Base-by-base conservation (phyloP, 305 asterid species). In the Striga hermonthica region DNA sequence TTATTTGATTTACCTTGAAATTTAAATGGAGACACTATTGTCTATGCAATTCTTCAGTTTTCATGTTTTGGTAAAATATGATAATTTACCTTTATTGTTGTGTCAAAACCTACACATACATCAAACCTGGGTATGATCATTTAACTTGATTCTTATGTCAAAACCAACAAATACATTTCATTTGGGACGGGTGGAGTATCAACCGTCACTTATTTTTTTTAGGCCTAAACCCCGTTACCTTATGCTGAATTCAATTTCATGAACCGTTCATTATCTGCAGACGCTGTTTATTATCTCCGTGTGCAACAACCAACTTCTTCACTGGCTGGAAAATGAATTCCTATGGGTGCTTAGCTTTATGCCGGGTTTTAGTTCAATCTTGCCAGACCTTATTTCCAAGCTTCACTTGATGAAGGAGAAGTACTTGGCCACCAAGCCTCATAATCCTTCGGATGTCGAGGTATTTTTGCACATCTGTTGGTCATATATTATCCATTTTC, bases 221-320 rank as follows among this genome's bases (percentile, higher is more conserved):
- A 22, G 2, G 2, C n/a, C n/a, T n/a, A 22, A 22, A 22, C 1
- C 31, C 31, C 31, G 2, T 22, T 22, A 22, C 1, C 31, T 22
- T 22, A 22, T 22, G 31, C 31, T 22, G 31, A 22, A 22, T 22
- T 2, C 2, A 22, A 1, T 12, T 10, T 48, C 7, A 12, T 8
- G 9, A 48, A 4, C 4, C 69, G 48, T 13, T 40, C 50, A 11
- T 69, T 55, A 57, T 61, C 60, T 60, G 72, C 87, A 92, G 98
- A 92, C 97, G 0, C 77, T 87, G 66, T 92, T 92, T 61, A 80
- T 92, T 41, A 92, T 92, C 70, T 81, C 84, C 4, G 95, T 92
- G 36, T 92, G 97, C 89, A 92, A 92, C 76, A 92, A 92, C 68
- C 98, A 92, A 75, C 97, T 92, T 58, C 96, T 92, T 54, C 73